phyloP scores from a whole-genome alignment of 441 rosid species.

The Rhodomyrtus psidioides region DNA sequence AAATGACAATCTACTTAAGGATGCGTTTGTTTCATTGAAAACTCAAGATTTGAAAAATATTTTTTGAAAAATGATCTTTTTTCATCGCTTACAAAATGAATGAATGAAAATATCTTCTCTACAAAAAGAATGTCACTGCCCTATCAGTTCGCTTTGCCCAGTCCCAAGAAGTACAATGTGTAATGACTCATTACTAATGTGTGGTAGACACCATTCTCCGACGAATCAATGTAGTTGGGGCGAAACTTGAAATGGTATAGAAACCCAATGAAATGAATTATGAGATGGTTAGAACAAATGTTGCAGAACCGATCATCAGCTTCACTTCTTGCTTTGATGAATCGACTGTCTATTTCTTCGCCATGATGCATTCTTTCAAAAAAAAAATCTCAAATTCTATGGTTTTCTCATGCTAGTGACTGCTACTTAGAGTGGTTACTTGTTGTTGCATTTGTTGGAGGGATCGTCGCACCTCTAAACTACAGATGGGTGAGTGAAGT shows the following conservation, averaged over 20 bases:
- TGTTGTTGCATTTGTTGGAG: constrained; percentile 68
- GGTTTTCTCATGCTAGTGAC: constrained; percentile 31
- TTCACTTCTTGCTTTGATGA: neutral
- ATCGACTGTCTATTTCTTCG: neutral
- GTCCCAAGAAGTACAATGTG: too few relatives aligned
- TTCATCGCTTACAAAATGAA: too few relatives aligned
- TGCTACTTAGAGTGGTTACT: constrained; percentile 62
- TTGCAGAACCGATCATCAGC: neutral
- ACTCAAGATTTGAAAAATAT: too few relatives aligned
- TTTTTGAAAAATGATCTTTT: too few relatives aligned
- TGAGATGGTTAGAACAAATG: neutral
- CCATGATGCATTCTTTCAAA: neutral
- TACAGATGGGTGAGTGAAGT: constrained; percentile 86
- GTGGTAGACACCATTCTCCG: neutral
- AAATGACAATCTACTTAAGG: too few relatives aligned
- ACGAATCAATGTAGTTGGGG: neutral
- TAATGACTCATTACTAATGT: too few relatives aligned
- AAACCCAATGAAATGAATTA: neutral
- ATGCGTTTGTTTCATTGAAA: too few relatives aligned
- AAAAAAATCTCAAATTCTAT: neutral
- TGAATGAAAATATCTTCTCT: too few relatives aligned
- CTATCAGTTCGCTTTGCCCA: too few relatives aligned
- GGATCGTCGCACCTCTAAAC: constrained; percentile 67
- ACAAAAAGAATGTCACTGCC: too few relatives aligned
- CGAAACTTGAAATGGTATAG: too few relatives aligned